These are phyloP conservation scores for Trichodelitschia bisporula DNA, from an alignment of 495 filamentous ascomycete species.

Conservation along the genomic window DNA sequence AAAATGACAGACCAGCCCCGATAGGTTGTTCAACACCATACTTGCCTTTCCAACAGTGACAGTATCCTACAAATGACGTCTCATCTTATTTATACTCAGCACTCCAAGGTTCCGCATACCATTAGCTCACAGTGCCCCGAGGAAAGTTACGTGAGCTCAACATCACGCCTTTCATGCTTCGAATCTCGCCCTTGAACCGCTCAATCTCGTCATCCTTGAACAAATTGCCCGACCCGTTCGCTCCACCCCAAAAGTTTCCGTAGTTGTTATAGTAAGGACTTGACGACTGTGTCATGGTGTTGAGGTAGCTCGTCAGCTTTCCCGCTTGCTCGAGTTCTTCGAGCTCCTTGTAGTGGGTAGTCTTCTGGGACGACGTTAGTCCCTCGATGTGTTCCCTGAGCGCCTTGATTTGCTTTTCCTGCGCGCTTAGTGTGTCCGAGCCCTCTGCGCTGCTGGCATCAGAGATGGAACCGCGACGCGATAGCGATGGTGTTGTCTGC, in stretches of 20 bases:
- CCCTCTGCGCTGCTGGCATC: slow-evolving; percentile 4
- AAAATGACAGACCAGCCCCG: too few species aligned
- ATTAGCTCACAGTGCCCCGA: too few species aligned
- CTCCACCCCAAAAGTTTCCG: slow-evolving; percentile 7
- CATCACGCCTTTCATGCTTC: slow-evolving; percentile 80
- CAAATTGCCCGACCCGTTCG: neutral
- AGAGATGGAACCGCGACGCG: slow-evolving; percentile 15
- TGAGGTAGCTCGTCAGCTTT: slow-evolving; percentile 24
- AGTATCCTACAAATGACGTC: too few species aligned
- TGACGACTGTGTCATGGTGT: slow-evolving; percentile 25
- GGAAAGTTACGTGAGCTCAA: slow-evolving; percentile 51
- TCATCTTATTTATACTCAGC: too few species aligned
- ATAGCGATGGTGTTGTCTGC: slow-evolving; percentile 41
- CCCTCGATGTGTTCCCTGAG: slow-evolving; percentile 27
- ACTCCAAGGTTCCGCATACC: too few species aligned
- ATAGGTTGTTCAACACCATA: too few species aligned
- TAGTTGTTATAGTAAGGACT: slow-evolving; percentile 12
- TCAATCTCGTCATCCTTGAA: slow-evolving; percentile 34
- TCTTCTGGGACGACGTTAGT: slow-evolving; percentile 16
- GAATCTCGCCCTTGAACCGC: slow-evolving; percentile 58
- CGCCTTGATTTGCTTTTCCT: slow-evolving; percentile 2
- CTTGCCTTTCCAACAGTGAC: too few species aligned
- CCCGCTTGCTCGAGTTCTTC: slow-evolving; percentile 2
- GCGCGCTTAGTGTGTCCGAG: neutral
- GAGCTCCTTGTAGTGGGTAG: slow-evolving; percentile 4